A percentile compares a stretch with the other conserved stretches of the same genome.
Evolutionary conservation across 441 rosid genomes (phyloP).

Genomic region (Euphorbia schlechtendalii): DNA sequence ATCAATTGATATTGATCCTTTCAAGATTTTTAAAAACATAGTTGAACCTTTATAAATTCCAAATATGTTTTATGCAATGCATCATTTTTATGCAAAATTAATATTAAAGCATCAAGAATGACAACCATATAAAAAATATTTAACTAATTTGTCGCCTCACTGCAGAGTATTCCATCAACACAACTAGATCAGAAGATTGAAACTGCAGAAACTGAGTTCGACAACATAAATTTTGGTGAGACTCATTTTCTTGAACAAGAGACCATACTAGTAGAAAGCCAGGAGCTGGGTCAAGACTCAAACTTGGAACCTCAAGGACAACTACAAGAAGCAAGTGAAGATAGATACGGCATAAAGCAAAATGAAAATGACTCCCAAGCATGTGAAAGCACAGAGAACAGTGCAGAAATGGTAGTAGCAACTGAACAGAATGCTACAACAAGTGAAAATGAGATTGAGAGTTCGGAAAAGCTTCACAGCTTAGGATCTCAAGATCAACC

Average conservation of each 20-base stretch:
- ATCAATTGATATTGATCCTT: background rate
- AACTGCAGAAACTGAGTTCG: constrained; percentile 20
- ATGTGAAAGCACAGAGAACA: constrained; percentile 15
- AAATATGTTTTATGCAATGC: background rate
- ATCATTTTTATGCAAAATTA: background rate
- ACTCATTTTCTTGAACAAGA: constrained; percentile 15
- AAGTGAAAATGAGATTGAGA: constrained; percentile 13
- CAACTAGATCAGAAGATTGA: constrained; percentile 17
- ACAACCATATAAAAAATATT: background rate
- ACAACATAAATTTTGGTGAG: constrained; percentile 16
- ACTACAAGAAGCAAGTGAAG: constrained; percentile 19
- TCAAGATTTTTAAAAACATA: background rate
- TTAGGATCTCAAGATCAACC: constrained; percentile 15
- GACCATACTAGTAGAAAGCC: constrained; percentile 8
- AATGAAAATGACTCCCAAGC: constrained; percentile 19
- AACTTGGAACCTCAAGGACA: constrained; percentile 24
- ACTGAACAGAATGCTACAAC: constrained; percentile 20
- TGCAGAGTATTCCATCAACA: constrained; percentile 20
- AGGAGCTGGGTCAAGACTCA: constrained; percentile 13
- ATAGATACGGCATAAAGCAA: constrained; percentile 2
- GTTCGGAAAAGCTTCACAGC: constrained; percentile 7
- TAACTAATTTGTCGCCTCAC: background rate
- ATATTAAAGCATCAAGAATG: background rate
- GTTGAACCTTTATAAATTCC: constrained; percentile 1
- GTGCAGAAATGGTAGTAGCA: constrained; percentile 5